Conservation (phyloP, 1,139 yeast genomes). For the Saccharomycopsis crataegensis region DNA sequence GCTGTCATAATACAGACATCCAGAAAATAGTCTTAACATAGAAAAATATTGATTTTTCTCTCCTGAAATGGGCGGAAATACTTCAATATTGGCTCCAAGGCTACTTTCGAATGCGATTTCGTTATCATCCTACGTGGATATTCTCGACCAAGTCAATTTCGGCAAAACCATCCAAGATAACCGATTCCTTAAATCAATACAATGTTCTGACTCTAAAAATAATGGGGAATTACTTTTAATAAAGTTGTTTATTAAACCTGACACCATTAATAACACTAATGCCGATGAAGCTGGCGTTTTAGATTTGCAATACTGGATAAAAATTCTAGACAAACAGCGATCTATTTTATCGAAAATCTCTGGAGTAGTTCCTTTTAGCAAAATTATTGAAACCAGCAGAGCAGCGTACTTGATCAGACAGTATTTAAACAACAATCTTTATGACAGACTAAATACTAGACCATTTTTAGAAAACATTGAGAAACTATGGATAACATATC, state of each 20-base stretch:
- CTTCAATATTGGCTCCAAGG: slow-evolving; percentile 16
- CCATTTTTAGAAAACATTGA: slow-evolving; percentile 83
- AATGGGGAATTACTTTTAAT: slow-evolving; percentile 6
- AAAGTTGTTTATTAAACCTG: slow-evolving; percentile 18
- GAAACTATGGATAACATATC: slow-evolving; percentile 78
- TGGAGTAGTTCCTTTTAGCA: slow-evolving; percentile 64
- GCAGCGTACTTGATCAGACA: slow-evolving; percentile 90
- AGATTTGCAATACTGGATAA: slow-evolving; percentile 30
- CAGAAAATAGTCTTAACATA: no score
- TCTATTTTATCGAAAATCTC: slow-evolving; percentile 40
- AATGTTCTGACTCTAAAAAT: slow-evolving; percentile 1
- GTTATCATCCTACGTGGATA: slow-evolving; percentile 17
- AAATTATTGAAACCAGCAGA: slow-evolving; percentile 78
- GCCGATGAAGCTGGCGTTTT: neutral
- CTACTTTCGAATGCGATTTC: slow-evolving; percentile 14
- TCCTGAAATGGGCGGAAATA: slow-evolving; percentile 15
- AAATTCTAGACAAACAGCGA: slow-evolving; percentile 32
- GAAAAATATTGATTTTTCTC: no score
- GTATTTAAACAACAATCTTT: slow-evolving; percentile 65
- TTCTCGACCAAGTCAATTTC: slow-evolving; percentile 12
- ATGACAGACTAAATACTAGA: slow-evolving; percentile 79
- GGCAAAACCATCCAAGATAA: slow-evolving; percentile 12
- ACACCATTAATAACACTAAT: neutral
- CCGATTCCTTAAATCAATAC: slow-evolving; percentile 17
- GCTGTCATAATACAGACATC: no score